Conservation (phyloP, 306 rosid genomes). For the Albizia julibrissin region DNA sequence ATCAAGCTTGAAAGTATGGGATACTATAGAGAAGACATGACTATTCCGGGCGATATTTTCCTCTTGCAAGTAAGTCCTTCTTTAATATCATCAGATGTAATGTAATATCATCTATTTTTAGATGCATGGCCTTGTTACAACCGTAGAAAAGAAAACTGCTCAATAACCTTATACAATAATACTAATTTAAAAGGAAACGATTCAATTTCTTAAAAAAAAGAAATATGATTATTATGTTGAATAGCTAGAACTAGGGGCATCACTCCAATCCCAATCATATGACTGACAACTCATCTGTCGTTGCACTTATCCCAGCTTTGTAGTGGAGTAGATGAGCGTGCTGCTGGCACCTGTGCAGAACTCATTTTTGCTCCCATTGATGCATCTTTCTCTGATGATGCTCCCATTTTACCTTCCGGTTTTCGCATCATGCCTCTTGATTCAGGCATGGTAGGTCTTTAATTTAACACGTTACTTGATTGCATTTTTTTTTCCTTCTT, state of each 20-base stretch:
- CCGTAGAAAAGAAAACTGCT: neutral
- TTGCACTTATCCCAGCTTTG: conserved; percentile 64
- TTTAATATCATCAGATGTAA: neutral
- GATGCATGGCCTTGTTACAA: conserved; percentile 10
- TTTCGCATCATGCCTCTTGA: conserved; percentile 94
- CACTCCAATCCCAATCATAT: neutral
- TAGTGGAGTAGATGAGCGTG: conserved; percentile 88
- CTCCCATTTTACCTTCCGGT: conserved; percentile 94
- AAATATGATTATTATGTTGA: neutral
- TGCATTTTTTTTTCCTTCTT: too few relatives aligned
- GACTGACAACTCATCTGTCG: conserved; percentile 31
- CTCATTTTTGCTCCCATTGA: conserved; percentile 97
- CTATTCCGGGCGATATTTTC: conserved; percentile 85
- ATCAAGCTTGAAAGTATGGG: conserved; percentile 94
- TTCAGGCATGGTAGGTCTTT: conserved; percentile 57
- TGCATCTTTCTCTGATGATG: conserved; percentile 95
- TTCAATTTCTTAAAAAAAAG: neutral
- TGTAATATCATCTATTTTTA: conserved; percentile 9
- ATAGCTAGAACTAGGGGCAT: conserved; percentile 21
- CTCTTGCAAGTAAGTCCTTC: conserved; percentile 84
- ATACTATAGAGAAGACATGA: conserved; percentile 88
- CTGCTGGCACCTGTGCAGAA: conserved; percentile 83
- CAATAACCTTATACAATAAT: neutral
- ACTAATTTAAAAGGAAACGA: neutral
- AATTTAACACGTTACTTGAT: neutral